phyloP scores from a whole-genome alignment of 768 basidiomycete species.

The Postia placenta region DNA sequence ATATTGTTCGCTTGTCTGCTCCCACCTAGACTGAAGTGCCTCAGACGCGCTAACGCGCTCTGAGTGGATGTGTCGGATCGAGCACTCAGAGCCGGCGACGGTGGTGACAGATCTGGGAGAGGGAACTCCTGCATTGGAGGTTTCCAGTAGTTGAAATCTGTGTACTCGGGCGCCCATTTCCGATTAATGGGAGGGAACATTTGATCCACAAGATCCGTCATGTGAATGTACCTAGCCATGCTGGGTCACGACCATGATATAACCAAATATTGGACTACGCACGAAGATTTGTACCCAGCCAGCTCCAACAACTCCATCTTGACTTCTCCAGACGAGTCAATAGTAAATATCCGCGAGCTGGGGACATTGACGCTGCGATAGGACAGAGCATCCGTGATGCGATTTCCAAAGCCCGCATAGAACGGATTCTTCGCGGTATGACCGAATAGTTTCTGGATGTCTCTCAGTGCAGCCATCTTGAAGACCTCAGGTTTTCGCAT shows the following conservation, averaged over 20 bases:
- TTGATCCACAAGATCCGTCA: conserved; percentile 99
- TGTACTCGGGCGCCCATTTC: conserved; percentile 85
- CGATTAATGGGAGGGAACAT: conserved; percentile 97
- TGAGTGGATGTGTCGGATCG: conserved; percentile 81
- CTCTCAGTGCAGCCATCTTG: conserved; percentile 98
- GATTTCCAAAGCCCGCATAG: conserved; percentile 96
- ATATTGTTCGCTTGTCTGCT: conserved; percentile 29
- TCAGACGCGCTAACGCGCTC: conserved; percentile 64
- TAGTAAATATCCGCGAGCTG: conserved; percentile 93
- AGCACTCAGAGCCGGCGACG: conserved; percentile 91
- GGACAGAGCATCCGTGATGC: conserved; percentile 97
- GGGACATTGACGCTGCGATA: conserved; percentile 95
- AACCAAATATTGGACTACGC: conserved; percentile 24
- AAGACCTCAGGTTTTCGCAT: conserved; percentile 99
- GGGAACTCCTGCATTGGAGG: conserved; percentile 69
- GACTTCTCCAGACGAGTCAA: conserved; percentile 90
- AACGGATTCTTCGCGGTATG: conserved; percentile 70
- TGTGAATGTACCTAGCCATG: conserved; percentile 90
- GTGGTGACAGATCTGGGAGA: conserved; percentile 76
- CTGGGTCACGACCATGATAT: neutral
- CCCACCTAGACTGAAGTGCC: conserved; percentile 75
- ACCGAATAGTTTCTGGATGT: conserved; percentile 89
- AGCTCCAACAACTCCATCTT: conserved; percentile 96
- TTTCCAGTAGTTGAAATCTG: conserved; percentile 98
- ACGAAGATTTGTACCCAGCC: conserved; percentile 96